Percentiles rank a stretch among this genome's conserved stretches.
Conservation (phyloP, 164 flowering plant species). For the Piper betle region DNA sequence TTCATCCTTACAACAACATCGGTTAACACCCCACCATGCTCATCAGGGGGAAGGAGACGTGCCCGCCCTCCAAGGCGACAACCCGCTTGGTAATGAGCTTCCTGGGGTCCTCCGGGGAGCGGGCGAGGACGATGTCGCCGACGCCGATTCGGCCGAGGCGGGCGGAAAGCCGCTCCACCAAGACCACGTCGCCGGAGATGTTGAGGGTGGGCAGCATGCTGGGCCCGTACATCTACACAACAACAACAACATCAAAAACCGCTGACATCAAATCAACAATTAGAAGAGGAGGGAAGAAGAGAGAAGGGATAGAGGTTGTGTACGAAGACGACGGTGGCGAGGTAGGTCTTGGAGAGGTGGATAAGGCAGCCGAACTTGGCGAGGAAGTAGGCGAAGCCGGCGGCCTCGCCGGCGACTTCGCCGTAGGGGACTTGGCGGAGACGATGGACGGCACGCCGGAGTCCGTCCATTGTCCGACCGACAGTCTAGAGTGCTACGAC, state of each 20-base stretch:
- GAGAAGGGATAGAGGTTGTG: not conserved
- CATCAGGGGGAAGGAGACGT: constrained; percentile 19
- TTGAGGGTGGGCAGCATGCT: constrained; percentile 78
- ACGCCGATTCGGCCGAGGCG: constrained; percentile 26
- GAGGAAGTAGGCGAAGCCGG: constrained; percentile 8
- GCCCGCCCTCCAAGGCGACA: constrained; percentile 48
- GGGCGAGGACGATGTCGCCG: constrained; percentile 46
- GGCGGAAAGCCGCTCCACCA: constrained; percentile 41
- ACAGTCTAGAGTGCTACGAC: no score
- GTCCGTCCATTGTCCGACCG: not conserved
- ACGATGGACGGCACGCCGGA: not conserved
- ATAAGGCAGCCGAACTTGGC: constrained; percentile 34
- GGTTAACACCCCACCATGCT: not conserved
- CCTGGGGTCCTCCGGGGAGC: constrained; percentile 49
- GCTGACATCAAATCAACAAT: not conserved
- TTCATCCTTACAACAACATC: not conserved
- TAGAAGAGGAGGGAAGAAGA: not conserved
- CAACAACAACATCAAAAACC: not conserved
- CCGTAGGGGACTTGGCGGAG: constrained; percentile 5
- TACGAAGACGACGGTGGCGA: constrained; percentile 31
- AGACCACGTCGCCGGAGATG: constrained; percentile 25
- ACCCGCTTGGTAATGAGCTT: constrained; percentile 39
- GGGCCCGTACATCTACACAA: constrained; percentile 55
- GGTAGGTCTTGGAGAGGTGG: constrained; percentile 40
- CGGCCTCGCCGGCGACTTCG: constrained; percentile 29